These are phyloP conservation scores for Saturnispora quitensis DNA, from an alignment of 805 yeast genomes.

Conservation along the genomic window DNA sequence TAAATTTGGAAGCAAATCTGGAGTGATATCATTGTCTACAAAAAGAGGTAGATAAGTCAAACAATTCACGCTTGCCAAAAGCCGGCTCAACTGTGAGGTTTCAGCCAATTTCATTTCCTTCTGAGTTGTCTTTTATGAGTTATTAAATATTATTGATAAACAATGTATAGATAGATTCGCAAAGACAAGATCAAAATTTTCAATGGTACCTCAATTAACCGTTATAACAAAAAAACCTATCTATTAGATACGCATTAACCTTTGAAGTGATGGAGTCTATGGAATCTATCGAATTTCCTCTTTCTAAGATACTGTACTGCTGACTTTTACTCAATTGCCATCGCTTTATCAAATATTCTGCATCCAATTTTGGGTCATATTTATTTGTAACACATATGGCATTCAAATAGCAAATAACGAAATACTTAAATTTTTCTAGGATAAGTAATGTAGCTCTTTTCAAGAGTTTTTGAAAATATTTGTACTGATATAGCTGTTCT, in stretches of 20 bases:
- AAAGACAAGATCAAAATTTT: neutral
- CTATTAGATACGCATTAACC: neutral
- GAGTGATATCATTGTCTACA: slow-evolving; percentile 43
- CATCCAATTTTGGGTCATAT: neutral
- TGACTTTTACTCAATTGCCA: neutral
- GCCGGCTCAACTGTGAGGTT: neutral
- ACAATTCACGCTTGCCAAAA: slow-evolving; percentile 20
- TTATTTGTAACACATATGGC: slow-evolving; percentile 1
- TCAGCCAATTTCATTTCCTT: slow-evolving; percentile 3
- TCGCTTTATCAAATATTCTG: neutral
- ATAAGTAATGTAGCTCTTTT: neutral
- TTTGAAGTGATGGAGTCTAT: neutral
- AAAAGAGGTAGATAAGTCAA: slow-evolving; percentile 20
- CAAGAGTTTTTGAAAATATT: slow-evolving; percentile 2
- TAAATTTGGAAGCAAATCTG: slow-evolving; percentile 47
- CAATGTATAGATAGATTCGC: neutral
- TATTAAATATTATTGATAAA: neutral
- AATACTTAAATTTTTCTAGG: neutral
- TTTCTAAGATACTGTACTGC: neutral
- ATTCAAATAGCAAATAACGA: neutral
- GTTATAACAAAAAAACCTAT: neutral
- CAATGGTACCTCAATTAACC: neutral
- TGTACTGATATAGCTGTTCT: neutral
- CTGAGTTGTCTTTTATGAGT: neutral
- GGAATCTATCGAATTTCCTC: neutral